phyloP scores from a whole-genome alignment of 1,284 basidiomycete genomes.

The Cryptococcus sp. region DNA sequence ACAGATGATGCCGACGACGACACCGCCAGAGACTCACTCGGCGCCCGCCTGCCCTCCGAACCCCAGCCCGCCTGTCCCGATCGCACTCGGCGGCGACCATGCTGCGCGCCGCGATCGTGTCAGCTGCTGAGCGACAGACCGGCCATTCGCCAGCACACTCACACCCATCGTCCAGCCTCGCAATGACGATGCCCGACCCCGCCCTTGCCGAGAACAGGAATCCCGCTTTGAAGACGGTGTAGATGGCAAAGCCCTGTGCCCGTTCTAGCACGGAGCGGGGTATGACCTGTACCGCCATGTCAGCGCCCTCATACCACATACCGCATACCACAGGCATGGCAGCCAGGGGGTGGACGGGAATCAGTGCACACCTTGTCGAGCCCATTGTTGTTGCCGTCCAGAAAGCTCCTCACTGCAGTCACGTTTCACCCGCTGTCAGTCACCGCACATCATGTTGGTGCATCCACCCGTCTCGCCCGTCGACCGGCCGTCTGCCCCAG shows the following conservation, averaged over 20 bases:
- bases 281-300: slow-evolving; percentile 38
- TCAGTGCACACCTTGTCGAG: slow-evolving; percentile 45
- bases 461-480: no score
- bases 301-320: not conserved
- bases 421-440: not conserved
- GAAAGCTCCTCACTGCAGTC: slow-evolving; percentile 46
- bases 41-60: slow-evolving; percentile 68
- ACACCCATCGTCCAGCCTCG: slow-evolving; percentile 77
- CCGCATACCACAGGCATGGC: not conserved
- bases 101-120: slow-evolving; percentile 51
- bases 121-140: not conserved
- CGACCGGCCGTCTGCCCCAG: no score
- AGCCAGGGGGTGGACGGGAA: not conserved
- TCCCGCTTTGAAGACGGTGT: slow-evolving; percentile 57
- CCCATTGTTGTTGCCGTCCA: slow-evolving; percentile 49
- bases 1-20: slow-evolving; percentile 47
- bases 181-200: slow-evolving; percentile 89
- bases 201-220: slow-evolving; percentile 62
- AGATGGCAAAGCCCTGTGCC: slow-evolving; percentile 56
- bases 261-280: slow-evolving; percentile 45
- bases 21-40: slow-evolving; percentile 43
- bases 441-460: not conserved
- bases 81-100: slow-evolving; percentile 92
- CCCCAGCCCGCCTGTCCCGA: slow-evolving; percentile 90
- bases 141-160: slow-evolving; percentile 50